Evolutionary conservation across 768 basidiomycete genomes (phyloP), one percentile per base, ranked within the genome.

Genomic region (Russula vinacea): DNA sequence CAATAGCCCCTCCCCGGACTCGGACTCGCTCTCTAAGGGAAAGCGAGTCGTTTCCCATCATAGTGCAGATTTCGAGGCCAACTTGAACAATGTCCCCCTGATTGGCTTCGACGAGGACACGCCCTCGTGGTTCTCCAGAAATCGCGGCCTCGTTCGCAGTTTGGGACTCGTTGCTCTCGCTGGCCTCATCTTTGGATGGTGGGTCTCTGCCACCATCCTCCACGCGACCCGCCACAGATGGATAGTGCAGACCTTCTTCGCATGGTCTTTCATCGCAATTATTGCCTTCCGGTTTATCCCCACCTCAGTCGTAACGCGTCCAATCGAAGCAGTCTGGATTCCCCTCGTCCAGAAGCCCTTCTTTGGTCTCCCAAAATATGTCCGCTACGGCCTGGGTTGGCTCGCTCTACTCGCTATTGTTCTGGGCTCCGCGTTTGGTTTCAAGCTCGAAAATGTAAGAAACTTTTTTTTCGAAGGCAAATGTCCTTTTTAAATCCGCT

Each of bases 211-310:
- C 10, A 91, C 84, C 0, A 73, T 91, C 14, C 75, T 93, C 55
- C 69, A 77, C 59, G 84, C 80, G 6, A 92, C 92, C 3, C 83
- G 91, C 57, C 86, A 83, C 74, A 80, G 89, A 77, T 94, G 91
- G 90, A 82, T 92, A 66, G 87, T 88, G 10, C 89, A 92, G 74
- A 88, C 90, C 0, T 47, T 92, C 42, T 89, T 88, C 69, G 89
- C 91, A 2, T 94, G 92, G 91, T 83, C 84, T 59, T 91, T 93
- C 77, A 78, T 93, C 67, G 67, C 83, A 6, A 80, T 90, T 65
- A 92, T 92, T 66, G 88, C 87, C 4, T 92, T 92, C 79, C 85
- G 89, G n/a, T 93, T 84, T 74, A 84, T 92, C 60, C 90, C 91
- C 66, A 87, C 83, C 73, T 80, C 83, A 4, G 77, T 85, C 33